phyloP scores from a whole-genome alignment of 768 basidiomycete genomes.

The Amylocystis lapponica region DNA sequence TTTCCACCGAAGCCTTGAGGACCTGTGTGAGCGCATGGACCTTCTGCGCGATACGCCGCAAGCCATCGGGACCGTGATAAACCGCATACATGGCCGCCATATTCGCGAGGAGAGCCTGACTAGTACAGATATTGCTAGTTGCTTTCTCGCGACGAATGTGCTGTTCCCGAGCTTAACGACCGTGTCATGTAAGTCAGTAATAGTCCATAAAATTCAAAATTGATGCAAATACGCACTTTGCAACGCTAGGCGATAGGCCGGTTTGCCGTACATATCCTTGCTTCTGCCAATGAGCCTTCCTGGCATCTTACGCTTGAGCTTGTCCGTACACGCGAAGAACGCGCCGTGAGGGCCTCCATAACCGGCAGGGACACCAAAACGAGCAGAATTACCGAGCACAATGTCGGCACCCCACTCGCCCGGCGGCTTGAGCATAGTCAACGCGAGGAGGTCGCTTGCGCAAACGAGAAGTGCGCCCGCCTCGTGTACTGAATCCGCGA shows the following conservation, averaged over 20 bases:
- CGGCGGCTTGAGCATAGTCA: conserved; percentile 90
- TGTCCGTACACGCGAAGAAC: conserved; percentile 92
- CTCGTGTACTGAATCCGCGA: conserved; percentile 66
- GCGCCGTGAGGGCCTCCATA: conserved; percentile 97
- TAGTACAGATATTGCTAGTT: conserved; percentile 97
- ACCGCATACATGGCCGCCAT: conserved; percentile 99
- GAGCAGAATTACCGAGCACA: conserved; percentile 89
- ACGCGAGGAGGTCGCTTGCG: conserved; percentile 87
- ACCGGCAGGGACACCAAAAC: conserved; percentile 96
- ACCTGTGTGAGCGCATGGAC: conserved; percentile 86
- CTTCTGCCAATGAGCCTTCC: conserved; percentile 91
- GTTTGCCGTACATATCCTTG: conserved; percentile 76
- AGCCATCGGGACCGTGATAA: conserved; percentile 89
- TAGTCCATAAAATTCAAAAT: neutral
- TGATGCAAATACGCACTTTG: conserved; percentile 60
- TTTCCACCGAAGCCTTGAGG: conserved; percentile 59
- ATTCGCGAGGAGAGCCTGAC: conserved; percentile 95
- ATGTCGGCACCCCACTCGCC: conserved; percentile 99
- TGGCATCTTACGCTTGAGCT: conserved; percentile 97
- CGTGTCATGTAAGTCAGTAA: no score
- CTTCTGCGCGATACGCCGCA: conserved; percentile 79
- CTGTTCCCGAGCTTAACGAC: conserved; percentile 78
- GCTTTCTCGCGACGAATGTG: conserved; percentile 98
- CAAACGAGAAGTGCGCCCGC: conserved; percentile 78
- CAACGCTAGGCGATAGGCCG: conserved; percentile 87